Evolutionary conservation across 176 grass and related monocot species (phyloP).

Genomic region (Eleusine indica): DNA sequence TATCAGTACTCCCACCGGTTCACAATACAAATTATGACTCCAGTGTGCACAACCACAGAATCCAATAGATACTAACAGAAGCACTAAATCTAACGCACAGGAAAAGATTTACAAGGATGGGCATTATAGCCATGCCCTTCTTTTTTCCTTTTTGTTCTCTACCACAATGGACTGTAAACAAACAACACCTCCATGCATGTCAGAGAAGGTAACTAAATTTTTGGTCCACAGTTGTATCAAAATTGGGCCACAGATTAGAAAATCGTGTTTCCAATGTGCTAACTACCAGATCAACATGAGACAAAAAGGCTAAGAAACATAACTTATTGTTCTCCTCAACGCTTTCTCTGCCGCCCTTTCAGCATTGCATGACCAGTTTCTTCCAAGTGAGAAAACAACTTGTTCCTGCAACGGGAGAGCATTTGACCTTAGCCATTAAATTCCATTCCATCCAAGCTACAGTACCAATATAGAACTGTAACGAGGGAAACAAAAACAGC

Average conservation of each 20-base stretch:
- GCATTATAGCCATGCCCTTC: background rate
- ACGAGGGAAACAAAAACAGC: background rate
- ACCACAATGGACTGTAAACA: slow-evolving; percentile 9
- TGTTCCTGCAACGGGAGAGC: slow-evolving; percentile 61
- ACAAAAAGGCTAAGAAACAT: background rate
- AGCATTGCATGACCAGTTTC: slow-evolving; percentile 77
- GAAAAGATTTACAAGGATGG: slow-evolving; percentile 3
- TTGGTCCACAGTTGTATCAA: slow-evolving; percentile 13
- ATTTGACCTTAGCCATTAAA: slow-evolving; percentile 20
- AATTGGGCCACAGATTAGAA: slow-evolving; percentile 25
- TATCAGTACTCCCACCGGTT: background rate
- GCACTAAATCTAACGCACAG: background rate
- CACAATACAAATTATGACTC: background rate
- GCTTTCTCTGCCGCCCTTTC: slow-evolving; percentile 53
- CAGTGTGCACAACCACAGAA: background rate
- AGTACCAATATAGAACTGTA: background rate
- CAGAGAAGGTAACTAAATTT: background rate
- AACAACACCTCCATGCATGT: background rate
- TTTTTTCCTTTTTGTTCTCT: background rate
- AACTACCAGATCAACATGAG: slow-evolving; percentile 23
- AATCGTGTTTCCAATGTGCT: slow-evolving; percentile 17
- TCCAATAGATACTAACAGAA: background rate
- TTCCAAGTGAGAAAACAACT: slow-evolving; percentile 83
- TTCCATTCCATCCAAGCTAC: background rate
- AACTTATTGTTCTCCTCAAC: slow-evolving; percentile 18